Evolutionary conservation across 805 yeast genomes (phyloP).

Genomic region (Saturnispora ahearnii): DNA sequence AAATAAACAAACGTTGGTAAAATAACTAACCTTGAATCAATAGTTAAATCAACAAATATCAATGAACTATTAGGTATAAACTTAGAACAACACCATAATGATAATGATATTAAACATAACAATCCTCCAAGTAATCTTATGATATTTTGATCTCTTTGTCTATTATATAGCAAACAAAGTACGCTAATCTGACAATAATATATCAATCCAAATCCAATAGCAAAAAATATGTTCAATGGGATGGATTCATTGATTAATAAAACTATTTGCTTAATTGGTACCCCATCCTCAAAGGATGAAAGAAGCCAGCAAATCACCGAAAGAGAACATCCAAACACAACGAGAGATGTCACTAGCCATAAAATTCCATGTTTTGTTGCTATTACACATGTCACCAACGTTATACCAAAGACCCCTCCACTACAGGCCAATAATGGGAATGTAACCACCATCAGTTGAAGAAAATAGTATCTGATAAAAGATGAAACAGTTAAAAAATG

Average conservation of each 20-base stretch:
- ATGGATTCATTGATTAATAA: neutral
- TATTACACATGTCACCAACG: neutral
- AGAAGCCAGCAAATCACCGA: constrained; percentile 1
- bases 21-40: constrained; percentile 23
- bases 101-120: neutral
- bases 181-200: neutral
- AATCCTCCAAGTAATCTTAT: neutral
- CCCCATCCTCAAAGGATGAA: neutral
- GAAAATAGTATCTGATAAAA: neutral
- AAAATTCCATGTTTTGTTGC: neutral
- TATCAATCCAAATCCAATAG: neutral
- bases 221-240: constrained; percentile 2
- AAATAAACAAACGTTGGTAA: constrained; percentile 47
- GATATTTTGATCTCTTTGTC: constrained; percentile 2
- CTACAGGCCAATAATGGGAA: constrained; percentile 1
- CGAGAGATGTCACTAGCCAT: neutral
- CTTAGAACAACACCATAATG: constrained; percentile 3
- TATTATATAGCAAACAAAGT: neutral
- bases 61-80: constrained; percentile 1
- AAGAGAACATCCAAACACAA: neutral
- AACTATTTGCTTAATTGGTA: neutral
- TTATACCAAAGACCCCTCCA: neutral
- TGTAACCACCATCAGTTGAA: neutral
- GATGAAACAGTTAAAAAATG: neutral
- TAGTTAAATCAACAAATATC: constrained; percentile 1